These are phyloP conservation scores for Yarrowia yakushimensis DNA, from an alignment of 805 yeast genomes.

Conservation along the genomic window DNA sequence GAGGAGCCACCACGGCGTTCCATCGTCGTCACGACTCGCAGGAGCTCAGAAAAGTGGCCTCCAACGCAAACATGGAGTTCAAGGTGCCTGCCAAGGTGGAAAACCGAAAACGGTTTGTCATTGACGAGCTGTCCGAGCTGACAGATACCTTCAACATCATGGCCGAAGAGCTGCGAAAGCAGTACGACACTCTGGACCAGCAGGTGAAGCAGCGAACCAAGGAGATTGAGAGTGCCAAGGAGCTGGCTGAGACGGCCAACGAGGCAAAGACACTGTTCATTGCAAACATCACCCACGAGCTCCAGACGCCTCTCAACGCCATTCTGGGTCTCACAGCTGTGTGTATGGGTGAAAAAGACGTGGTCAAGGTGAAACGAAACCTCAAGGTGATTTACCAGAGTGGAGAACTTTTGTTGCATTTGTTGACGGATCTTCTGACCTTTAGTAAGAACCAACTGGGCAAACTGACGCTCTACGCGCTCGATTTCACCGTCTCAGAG, in stretches of 20 bases:
- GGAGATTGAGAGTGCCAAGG: conserved; percentile 81
- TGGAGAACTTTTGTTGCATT: conserved; percentile 85
- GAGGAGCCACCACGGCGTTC: not conserved
- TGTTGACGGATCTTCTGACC: conserved; percentile 83
- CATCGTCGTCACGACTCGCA: not conserved
- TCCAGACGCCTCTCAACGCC: conserved; percentile 94
- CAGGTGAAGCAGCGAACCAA: conserved; percentile 81
- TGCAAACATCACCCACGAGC: conserved; percentile 89
- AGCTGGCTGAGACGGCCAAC: conserved; percentile 90
- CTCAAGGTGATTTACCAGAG: conserved; percentile 81
- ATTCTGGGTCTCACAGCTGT: conserved; percentile 93
- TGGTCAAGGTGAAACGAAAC: conserved; percentile 63
- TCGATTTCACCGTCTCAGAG: conserved; percentile 74
- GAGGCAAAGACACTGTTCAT: conserved; percentile 94
- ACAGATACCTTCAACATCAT: conserved; percentile 85
- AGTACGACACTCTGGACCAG: conserved; percentile 79
- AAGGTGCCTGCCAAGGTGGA: conserved; percentile 33
- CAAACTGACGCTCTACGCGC: conserved; percentile 74
- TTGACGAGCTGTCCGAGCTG: conserved; percentile 79
- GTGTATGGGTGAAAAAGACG: conserved; percentile 81
- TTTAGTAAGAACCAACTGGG: conserved; percentile 90
- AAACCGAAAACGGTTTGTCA: conserved; percentile 34
- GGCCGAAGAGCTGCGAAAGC: conserved; percentile 83
- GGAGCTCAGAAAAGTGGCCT: not conserved
- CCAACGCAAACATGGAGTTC: conserved; percentile 26